A percentile compares a stretch with the other conserved stretches of the same genome.
phyloP scores from a whole-genome alignment of 176 grass and related monocot genomes.

The Cenchrus fungigraminus region DNA sequence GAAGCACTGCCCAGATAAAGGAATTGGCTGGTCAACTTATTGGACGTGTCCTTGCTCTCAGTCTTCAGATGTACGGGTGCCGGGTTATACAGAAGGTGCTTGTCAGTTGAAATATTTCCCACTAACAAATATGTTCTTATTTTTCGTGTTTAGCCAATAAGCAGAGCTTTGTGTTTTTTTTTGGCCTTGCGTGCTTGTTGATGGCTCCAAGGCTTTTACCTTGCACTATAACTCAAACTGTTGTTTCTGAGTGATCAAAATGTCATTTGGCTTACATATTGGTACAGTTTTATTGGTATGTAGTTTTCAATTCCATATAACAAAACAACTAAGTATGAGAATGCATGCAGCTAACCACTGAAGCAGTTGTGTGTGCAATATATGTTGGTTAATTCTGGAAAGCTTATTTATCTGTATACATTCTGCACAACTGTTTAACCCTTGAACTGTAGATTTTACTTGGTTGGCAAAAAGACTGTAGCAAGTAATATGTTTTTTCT shows the following conservation, averaged over 20 bases:
- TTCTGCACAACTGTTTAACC: background rate
- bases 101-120: background rate
- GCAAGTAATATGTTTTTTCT: background rate
- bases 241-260: background rate
- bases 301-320: background rate
- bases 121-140: background rate
- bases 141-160: background rate
- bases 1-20: conserved; percentile 78
- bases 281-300: background rate
- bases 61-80: conserved; percentile 96
- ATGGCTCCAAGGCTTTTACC: background rate
- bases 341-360: background rate
- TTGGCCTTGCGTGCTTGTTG: background rate
- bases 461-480: background rate
- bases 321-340: background rate
- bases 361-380: background rate
- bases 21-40: conserved; percentile 66
- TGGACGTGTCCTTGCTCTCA: conserved; percentile 78
- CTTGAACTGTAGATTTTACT: background rate
- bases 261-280: background rate
- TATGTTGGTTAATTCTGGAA: background rate
- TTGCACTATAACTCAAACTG: background rate
- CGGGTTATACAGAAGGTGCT: conserved; percentile 92
- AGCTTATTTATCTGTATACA: background rate
- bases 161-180: background rate